Base-by-base conservation (phyloP, 306 rosid species). In the Lagenaria siceraria region DNA sequence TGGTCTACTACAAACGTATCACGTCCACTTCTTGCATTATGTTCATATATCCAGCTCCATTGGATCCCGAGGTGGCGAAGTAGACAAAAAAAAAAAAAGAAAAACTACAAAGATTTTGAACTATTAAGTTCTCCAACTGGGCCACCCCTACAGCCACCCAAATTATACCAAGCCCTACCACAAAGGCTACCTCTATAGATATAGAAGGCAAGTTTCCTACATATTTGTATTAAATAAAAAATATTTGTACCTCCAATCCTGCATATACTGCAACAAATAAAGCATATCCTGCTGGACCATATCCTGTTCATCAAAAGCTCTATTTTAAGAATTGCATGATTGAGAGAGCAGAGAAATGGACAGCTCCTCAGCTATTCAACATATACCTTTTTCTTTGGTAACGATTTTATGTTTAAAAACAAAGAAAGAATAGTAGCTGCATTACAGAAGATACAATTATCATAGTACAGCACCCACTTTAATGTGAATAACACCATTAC, bases 261-360 rank as follows among this genome's bases (percentile, higher is more conserved):
- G 98, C 99, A 89, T 92, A 96, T 80, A 86, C 99, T 2, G 97
- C 97, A 19, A 96, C 88, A 53, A 96, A 96, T 66, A 96, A 77
- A 22, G 99, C 99, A 80, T 96, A 96, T 59, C 99, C 99, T 78
- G 90, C 91, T 10, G 96, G 91, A 77, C 99, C 99, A 85, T 96
- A 96, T 80, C 98, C 98, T 93, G 90, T 54, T 74, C 76, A 73
- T 60, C 75, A 86, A 81, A 83, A 60, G 49, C 25, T 3, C 59
- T 0, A 81, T 9, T 35, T 51, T 73, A 73, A 51, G 15, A 73
- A 51, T 51, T 73, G 17, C 46, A 73, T 31, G 61, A 73, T 18
- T 31, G 15, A 72, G 48, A 64, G 17, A 38, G 61, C 29, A 29
- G 27, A 72, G 42, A 9, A 73, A 73, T 51, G 61, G 61, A 72